A percentile compares a stretch with the other conserved stretches of the same genome.
phyloP scores from a whole-genome alignment of 2,329 filamentous ascomycete genomes.

The Phialemonium atrogriseum region DNA sequence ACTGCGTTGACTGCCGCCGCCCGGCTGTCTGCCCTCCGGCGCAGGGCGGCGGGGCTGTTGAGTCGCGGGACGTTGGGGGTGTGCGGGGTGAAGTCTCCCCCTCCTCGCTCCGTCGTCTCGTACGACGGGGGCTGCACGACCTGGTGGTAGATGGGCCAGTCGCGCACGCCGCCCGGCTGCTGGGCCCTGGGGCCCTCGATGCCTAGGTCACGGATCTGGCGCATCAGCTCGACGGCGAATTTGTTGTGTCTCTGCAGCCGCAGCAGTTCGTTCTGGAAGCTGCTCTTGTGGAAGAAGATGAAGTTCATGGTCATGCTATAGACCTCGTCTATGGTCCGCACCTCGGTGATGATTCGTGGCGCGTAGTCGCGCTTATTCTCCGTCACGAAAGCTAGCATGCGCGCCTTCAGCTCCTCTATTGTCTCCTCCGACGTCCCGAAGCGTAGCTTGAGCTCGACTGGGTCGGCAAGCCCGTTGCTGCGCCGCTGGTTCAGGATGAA shows the following conservation, averaged over 20 bases:
- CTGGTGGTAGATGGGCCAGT: slow-evolving; percentile 50
- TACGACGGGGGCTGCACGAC: neutral
- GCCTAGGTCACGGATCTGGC: slow-evolving; percentile 71
- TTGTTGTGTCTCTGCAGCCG: slow-evolving; percentile 88
- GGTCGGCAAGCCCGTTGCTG: slow-evolving; percentile 80
- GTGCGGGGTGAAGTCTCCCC: neutral
- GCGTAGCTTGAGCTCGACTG: slow-evolving; percentile 73
- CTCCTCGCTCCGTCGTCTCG: neutral
- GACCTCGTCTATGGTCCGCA: slow-evolving; percentile 71
- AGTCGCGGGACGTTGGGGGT: neutral
- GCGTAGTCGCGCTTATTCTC: slow-evolving; percentile 72
- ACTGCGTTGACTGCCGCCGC: neutral
- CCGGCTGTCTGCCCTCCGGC: neutral
- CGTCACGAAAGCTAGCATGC: slow-evolving; percentile 74
- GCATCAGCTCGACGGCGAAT: slow-evolving; percentile 87
- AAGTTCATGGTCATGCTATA: slow-evolving; percentile 84
- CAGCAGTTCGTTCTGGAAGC: slow-evolving; percentile 89
- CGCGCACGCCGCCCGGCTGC: slow-evolving; percentile 58
- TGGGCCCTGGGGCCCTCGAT: slow-evolving; percentile 77
- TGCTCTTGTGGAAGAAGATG: slow-evolving; percentile 96
- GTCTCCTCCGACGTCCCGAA: slow-evolving; percentile 79
- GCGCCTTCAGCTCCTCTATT: slow-evolving; percentile 72
- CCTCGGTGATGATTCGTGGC: slow-evolving; percentile 50
- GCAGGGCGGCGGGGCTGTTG: neutral
- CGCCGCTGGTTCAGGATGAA: slow-evolving; percentile 94